phyloP scores from a whole-genome alignment of 345 rosid species.

The Eucalyptus cladocalyx region DNA sequence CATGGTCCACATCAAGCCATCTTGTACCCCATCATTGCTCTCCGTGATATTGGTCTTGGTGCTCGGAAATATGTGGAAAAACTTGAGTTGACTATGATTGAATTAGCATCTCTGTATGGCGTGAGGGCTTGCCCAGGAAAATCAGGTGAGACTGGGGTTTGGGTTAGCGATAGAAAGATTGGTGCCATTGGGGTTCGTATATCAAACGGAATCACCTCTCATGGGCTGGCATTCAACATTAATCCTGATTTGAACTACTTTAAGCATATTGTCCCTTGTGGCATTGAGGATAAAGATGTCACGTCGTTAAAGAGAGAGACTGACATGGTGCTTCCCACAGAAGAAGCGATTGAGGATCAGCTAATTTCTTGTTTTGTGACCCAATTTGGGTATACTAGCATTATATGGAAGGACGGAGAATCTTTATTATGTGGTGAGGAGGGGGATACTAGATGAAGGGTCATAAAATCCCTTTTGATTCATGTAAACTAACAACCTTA shows the following conservation, averaged over 20 bases:
- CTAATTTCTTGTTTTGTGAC: conserved; percentile 65
- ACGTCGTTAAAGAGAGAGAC: conserved; percentile 75
- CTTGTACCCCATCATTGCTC: conserved; percentile 67
- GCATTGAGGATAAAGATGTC: conserved; percentile 78
- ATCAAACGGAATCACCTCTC: conserved; percentile 69
- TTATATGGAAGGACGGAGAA: conserved; percentile 37
- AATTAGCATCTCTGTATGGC: conserved; percentile 54
- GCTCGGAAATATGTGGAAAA: conserved; percentile 75
- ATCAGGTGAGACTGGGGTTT: conserved; percentile 76
- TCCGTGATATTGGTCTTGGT: conserved; percentile 59
- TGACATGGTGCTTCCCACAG: conserved; percentile 40
- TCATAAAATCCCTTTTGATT: background rate
- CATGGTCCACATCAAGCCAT: conserved; percentile 87
- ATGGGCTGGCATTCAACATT: conserved; percentile 78
- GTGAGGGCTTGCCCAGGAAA: conserved; percentile 58
- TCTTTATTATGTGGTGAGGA: background rate
- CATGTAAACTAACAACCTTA: background rate
- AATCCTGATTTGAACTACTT: conserved; percentile 80
- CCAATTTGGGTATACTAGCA: conserved; percentile 34
- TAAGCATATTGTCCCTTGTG: conserved; percentile 87
- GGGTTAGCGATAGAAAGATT: conserved; percentile 86
- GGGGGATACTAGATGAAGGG: background rate
- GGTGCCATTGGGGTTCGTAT: conserved; percentile 88
- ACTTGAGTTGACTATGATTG: conserved; percentile 67
- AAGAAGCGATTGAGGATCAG: conserved; percentile 64